A percentile compares a stretch with the other conserved stretches of the same genome.
These are phyloP conservation scores for Spatholobus suberectus DNA, from an alignment of 306 rosid species.

Conservation along the genomic window DNA sequence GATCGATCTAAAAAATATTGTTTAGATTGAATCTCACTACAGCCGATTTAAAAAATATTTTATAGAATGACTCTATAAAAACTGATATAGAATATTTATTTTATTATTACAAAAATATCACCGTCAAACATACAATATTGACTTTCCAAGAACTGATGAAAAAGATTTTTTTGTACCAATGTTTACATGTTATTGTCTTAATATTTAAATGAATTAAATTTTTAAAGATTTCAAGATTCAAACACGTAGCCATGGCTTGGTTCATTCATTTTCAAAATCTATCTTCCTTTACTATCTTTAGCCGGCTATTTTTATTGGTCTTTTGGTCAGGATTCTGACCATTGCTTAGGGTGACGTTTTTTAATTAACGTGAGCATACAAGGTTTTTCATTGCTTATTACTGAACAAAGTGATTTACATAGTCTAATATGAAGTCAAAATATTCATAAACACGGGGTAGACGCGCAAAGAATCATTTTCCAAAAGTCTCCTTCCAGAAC, in stretches of 20 bases:
- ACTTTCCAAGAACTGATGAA: too few relatives aligned
- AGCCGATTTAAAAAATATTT: too few relatives aligned
- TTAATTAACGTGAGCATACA: neutral
- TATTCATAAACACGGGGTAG: constrained; percentile 21
- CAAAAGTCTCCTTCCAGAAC: constrained; percentile 36
- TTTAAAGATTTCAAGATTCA: neutral
- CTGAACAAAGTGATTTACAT: neutral
- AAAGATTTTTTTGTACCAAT: too few relatives aligned
- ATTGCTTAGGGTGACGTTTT: neutral
- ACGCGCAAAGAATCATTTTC: constrained; percentile 27
- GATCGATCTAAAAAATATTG: too few relatives aligned
- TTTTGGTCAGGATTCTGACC: neutral
- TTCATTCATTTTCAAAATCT: neutral
- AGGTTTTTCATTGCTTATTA: neutral
- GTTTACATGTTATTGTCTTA: too few relatives aligned
- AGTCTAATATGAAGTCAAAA: constrained; percentile 20
- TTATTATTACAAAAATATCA: too few relatives aligned
- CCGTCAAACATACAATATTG: too few relatives aligned
- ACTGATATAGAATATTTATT: too few relatives aligned
- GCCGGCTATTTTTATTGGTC: neutral
- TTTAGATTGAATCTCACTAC: too few relatives aligned
- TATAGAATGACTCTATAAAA: too few relatives aligned
- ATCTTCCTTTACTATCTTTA: neutral
- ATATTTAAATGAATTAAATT: neutral
- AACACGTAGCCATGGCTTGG: neutral